Conservation (phyloP, 2,329 filamentous ascomycete species). For the Hirsutella minnesotensis region DNA sequence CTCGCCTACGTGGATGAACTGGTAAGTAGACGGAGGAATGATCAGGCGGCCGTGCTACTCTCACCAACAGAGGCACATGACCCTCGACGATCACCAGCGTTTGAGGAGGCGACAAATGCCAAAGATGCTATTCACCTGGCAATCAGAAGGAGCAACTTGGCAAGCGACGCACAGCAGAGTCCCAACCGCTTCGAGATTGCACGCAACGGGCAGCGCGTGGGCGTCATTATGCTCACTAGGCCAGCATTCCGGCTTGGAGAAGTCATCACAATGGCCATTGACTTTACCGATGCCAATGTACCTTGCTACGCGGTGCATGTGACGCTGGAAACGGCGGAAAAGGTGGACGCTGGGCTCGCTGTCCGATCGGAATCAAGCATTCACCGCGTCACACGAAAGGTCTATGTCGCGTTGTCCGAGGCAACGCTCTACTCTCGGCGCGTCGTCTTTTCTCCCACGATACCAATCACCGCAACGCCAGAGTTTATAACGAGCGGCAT, state of each 20-base stretch:
- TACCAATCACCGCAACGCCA: slow-evolving; percentile 74
- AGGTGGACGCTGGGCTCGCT: slow-evolving; percentile 67
- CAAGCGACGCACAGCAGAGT: slow-evolving; percentile 57
- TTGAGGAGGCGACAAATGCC: slow-evolving; percentile 47
- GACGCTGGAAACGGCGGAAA: slow-evolving; percentile 77
- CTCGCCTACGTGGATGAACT: slow-evolving; percentile 67
- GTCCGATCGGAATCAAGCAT: slow-evolving; percentile 79
- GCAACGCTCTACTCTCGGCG: slow-evolving; percentile 71
- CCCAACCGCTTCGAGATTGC: slow-evolving; percentile 94
- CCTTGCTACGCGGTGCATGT: slow-evolving; percentile 78
- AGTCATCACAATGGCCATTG: slow-evolving; percentile 69
- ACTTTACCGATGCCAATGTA: slow-evolving; percentile 67
- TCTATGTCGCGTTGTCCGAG: slow-evolving; percentile 68
- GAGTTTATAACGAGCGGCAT: slow-evolving; percentile 88
- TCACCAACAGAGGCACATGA: slow-evolving; percentile 54
- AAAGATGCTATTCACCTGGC: slow-evolving; percentile 87
- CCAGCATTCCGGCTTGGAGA: slow-evolving; percentile 86
- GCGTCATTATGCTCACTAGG: slow-evolving; percentile 77
- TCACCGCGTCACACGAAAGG: slow-evolving; percentile 71
- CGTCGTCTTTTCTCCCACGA: slow-evolving; percentile 69
- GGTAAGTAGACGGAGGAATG: slow-evolving; percentile 45
- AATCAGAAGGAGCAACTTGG: slow-evolving; percentile 70
- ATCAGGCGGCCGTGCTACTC: slow-evolving; percentile 47
- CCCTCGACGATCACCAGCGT: slow-evolving; percentile 41
- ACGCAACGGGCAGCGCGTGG: slow-evolving; percentile 81